These are phyloP conservation scores for Termitomyces sp. DNA, from an alignment of 768 basidiomycete species.

Conservation along the genomic window DNA sequence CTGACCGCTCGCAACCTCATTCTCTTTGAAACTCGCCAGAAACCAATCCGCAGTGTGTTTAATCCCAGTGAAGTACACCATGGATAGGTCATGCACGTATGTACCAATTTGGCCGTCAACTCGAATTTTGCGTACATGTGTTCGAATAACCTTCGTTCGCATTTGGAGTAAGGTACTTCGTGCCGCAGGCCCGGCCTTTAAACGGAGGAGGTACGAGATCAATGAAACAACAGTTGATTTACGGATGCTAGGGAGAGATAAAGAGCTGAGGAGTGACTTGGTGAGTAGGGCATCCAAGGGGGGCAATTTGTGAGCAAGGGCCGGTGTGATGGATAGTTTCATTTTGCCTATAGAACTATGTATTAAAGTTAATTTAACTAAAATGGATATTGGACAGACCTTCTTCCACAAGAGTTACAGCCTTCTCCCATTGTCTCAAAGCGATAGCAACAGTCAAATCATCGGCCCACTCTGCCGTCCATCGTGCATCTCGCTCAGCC, in stretches of 20 bases:
- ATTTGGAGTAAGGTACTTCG: slow-evolving; percentile 79
- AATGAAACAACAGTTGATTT: slow-evolving; percentile 71
- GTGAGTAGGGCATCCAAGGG: slow-evolving; percentile 64
- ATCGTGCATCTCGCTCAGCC: slow-evolving; percentile 76
- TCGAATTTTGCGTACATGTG: slow-evolving; percentile 77
- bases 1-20: slow-evolving; percentile 88
- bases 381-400: slow-evolving; percentile 35
- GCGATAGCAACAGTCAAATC: slow-evolving; percentile 89
- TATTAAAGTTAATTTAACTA: neutral
- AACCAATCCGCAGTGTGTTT: slow-evolving; percentile 99
- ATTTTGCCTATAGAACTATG: slow-evolving; percentile 40
- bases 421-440: slow-evolving; percentile 81
- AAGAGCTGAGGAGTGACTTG: slow-evolving; percentile 61
- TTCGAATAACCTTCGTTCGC: slow-evolving; percentile 66
- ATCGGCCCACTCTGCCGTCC: slow-evolving; percentile 88
- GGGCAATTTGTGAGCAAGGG: slow-evolving; percentile 53
- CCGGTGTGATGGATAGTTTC: slow-evolving; percentile 52
- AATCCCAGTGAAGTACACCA: slow-evolving; percentile 90
- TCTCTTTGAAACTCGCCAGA: slow-evolving; percentile 91
- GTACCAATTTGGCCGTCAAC: slow-evolving; percentile 86
- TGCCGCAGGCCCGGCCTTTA: slow-evolving; percentile 75
- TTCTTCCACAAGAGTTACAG: slow-evolving; percentile 79
- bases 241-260: slow-evolving; percentile 71
- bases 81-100: slow-evolving; percentile 82
- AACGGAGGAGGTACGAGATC: slow-evolving; percentile 64